Conservation (phyloP, 768 basidiomycete genomes). For the Daedalea quercina region DNA sequence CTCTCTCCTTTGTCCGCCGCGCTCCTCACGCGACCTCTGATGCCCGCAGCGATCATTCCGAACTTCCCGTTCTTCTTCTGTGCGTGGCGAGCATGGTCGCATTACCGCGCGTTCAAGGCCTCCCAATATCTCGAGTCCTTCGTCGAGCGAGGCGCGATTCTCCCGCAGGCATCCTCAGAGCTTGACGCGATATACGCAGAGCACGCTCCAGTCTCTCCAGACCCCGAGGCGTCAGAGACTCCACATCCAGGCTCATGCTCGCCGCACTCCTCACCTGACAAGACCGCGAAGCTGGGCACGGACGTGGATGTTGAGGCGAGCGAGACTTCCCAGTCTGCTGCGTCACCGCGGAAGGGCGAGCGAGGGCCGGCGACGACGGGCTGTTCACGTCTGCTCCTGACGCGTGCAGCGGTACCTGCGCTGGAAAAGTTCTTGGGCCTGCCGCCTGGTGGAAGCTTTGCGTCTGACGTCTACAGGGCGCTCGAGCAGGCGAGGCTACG, state of each 20-base stretch:
- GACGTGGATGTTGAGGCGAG: neutral
- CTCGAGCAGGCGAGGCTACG: conserved; percentile 47
- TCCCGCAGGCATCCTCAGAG: conserved; percentile 44
- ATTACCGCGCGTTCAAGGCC: conserved; percentile 73
- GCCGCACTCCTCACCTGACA: too few species aligned
- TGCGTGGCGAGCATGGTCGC: conserved; percentile 79
- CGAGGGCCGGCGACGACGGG: neutral
- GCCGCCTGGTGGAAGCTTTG: conserved; percentile 31
- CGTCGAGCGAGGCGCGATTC: conserved; percentile 46
- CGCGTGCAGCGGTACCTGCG: conserved; percentile 44
- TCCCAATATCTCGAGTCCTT: conserved; percentile 62
- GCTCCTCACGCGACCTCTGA: neutral
- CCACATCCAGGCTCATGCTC: neutral
- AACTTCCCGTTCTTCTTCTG: conserved; percentile 86
- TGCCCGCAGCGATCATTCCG: conserved; percentile 59
- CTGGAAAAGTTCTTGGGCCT: conserved; percentile 43
- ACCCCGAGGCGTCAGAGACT: conserved; percentile 1
- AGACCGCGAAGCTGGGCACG: too few species aligned
- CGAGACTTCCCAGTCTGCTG: neutral
- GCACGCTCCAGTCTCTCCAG: conserved; percentile 18
- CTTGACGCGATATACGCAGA: conserved; percentile 53
- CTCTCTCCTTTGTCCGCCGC: neutral
- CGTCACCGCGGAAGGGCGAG: conserved; percentile 1
- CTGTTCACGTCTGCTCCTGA: conserved; percentile 34
- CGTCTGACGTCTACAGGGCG: conserved; percentile 53